Evolutionary conservation across 441 rosid genomes (phyloP), one percentile per base, ranked within the genome.

Genomic region (Macaranga tanarius): DNA sequence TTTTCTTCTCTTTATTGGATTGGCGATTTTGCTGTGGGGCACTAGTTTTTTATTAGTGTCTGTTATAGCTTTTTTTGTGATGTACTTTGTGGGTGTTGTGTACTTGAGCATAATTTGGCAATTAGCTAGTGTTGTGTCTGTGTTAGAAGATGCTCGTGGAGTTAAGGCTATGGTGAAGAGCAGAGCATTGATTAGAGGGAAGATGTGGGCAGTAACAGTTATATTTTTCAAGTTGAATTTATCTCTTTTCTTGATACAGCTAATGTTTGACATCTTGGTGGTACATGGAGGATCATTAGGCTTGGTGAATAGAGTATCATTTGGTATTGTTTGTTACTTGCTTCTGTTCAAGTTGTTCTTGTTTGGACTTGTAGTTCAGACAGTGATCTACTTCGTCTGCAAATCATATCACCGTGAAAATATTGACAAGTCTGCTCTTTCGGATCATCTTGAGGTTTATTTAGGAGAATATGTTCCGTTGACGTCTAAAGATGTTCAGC

Each of bases 301-400:
- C n/a, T 28, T 52, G 71, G 59, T 67, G 23, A 60, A 4, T 4
- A 77, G 87, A 64, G 75, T 75, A 8, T 69, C 45, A 2, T 79
- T 23, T 63, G 89, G 84, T 13, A 56, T 75, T 0, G 10, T 81
- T 22, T 86, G 85, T 31, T 79, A 85, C 56, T 55, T 81, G 73
- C 54, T 85, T 71, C 78, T 86, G 4, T 74, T 73, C 22, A 75
- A 1, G 72, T 42, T 85, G 75, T 68, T 79, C 11, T 45, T 86
- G 69, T 75, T 85, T 16, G 81, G 77, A 50, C 80, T 88, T 3
- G 89, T 86, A 1, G 51, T 85, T n/a, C 88, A 86, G 57, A 85
- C 90, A 0, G 88, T 86, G 61, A 58, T 86, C 28, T 88, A 88
- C 86, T 85, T 88, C 5, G 88, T 84, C 44, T 88, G 90, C 80